phyloP scores from a whole-genome alignment of 345 rosid species.

The Moricandia arvensis region DNA sequence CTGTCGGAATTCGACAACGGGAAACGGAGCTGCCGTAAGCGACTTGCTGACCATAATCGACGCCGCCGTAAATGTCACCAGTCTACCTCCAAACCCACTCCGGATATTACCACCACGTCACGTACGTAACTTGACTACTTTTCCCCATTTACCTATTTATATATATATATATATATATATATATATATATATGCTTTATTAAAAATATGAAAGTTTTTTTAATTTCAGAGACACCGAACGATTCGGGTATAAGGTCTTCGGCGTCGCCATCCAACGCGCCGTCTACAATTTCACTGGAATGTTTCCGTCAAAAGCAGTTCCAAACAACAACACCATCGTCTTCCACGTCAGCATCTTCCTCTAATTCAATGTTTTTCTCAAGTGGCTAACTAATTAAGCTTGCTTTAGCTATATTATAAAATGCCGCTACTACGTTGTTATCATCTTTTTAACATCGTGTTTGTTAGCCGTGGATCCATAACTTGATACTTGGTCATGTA shows the following conservation, averaged over 20 bases:
- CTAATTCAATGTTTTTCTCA: conserved; percentile 70
- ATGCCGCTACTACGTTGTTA: background rate
- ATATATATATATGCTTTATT: background rate
- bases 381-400: conserved; percentile 20
- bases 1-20: conserved; percentile 95
- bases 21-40: conserved; percentile 92
- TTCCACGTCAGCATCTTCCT: conserved; percentile 44
- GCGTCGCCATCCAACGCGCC: conserved; percentile 64
- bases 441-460: background rate
- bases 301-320: conserved; percentile 63
- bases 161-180: no score
- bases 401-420: background rate
- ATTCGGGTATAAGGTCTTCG: conserved; percentile 53
- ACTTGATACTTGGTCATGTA: background rate
- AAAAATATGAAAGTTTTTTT: background rate
- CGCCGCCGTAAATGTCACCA: conserved; percentile 81
- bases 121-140: conserved; percentile 36
- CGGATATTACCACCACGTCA: conserved; percentile 38
- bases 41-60: conserved; percentile 96
- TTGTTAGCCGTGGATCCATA: background rate
- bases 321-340: conserved; percentile 54
- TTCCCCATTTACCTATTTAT: background rate
- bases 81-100: conserved; percentile 39
- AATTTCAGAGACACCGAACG: conserved; percentile 22
- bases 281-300: conserved; percentile 72